Conservation (phyloP, 306 rosid species). For the Gillenia trifoliata region DNA sequence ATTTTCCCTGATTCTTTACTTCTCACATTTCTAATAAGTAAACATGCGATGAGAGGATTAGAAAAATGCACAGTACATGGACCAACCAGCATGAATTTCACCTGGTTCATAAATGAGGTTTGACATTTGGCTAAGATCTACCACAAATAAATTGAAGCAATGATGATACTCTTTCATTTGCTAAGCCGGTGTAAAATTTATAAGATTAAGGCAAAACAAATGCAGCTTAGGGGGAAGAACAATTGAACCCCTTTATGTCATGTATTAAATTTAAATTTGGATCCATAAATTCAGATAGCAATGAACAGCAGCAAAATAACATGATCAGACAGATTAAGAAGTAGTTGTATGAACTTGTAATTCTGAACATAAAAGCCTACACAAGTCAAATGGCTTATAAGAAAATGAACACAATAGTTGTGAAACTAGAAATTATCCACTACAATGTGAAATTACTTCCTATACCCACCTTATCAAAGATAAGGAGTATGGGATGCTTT, state of each 20-base stretch:
- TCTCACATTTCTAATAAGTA: too few relatives aligned
- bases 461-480: slow-evolving; percentile 3
- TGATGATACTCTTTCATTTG: not conserved
- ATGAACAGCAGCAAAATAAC: not conserved
- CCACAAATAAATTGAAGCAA: not conserved
- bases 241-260: not conserved
- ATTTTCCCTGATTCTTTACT: too few relatives aligned
- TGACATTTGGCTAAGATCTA: not conserved
- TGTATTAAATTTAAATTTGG: not conserved
- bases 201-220: not conserved
- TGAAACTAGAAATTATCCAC: not conserved
- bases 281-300: not conserved
- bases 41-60: not conserved
- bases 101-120: not conserved
- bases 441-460: slow-evolving; percentile 5
- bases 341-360: not conserved
- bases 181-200: not conserved
- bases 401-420: not conserved
- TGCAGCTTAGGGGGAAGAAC: not conserved
- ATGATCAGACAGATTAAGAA: not conserved
- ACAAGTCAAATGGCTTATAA: not conserved
- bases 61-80: not conserved
- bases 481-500: slow-evolving; percentile 4
- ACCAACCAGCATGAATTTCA: not conserved
- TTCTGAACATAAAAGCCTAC: not conserved